Evolutionary conservation across 352 stramenopile species (phyloP).

Genomic region (Phytopythium oedochilum): DNA sequence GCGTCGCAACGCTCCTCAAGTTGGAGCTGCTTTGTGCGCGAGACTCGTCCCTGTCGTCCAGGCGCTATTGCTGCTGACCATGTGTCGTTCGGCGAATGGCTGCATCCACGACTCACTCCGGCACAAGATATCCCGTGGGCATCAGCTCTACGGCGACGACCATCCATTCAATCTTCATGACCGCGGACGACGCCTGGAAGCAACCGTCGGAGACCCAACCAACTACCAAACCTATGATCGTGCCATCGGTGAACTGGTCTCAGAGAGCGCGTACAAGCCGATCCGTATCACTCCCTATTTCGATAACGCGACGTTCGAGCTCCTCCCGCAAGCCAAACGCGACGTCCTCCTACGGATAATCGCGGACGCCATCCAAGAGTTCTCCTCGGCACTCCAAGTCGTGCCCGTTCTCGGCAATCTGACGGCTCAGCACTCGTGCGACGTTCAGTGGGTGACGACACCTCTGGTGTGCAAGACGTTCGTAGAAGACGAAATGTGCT

Average conservation of each 20-base stretch:
- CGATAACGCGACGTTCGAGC: slow-evolving; percentile 44
- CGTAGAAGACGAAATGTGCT: slow-evolving; percentile 42
- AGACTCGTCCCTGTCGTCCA: background rate
- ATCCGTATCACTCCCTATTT: slow-evolving; percentile 77
- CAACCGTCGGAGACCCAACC: slow-evolving; percentile 9
- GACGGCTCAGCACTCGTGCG: slow-evolving; percentile 53
- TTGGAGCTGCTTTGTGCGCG: background rate
- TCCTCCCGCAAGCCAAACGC: slow-evolving; percentile 33
- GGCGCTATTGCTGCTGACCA: background rate
- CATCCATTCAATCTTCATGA: slow-evolving; percentile 18
- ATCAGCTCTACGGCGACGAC: slow-evolving; percentile 18
- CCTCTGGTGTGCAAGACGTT: slow-evolving; percentile 54
- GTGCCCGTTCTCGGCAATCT: slow-evolving; percentile 63
- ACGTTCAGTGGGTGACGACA: slow-evolving; percentile 46
- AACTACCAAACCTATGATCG: slow-evolving; percentile 40
- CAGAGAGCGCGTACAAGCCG: slow-evolving; percentile 26
- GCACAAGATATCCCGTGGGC: slow-evolving; percentile 14
- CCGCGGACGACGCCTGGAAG: slow-evolving; percentile 3
- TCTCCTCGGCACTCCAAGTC: slow-evolving; percentile 44
- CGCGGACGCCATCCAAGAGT: slow-evolving; percentile 58
- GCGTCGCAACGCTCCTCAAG: background rate
- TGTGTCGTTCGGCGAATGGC: background rate
- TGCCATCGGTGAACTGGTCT: slow-evolving; percentile 16
- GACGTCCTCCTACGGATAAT: slow-evolving; percentile 53
- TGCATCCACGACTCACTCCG: slow-evolving; percentile 30